Evolutionary conservation across 1,284 basidiomycete species (phyloP).

Genomic region (Trichosporon sp.): DNA sequence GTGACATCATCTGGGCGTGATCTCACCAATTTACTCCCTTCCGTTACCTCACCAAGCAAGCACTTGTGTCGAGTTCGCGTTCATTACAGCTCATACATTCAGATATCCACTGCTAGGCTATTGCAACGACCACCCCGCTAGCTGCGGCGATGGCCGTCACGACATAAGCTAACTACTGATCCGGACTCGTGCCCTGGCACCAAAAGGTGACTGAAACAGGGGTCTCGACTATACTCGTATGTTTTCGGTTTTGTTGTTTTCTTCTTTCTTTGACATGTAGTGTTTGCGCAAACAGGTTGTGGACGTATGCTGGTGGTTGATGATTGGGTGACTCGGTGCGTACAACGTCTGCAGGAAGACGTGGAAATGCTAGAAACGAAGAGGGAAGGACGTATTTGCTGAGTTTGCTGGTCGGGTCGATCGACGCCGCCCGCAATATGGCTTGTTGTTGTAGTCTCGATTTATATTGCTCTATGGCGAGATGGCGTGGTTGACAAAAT

Average conservation of each 20-base stretch:
- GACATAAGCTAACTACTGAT: constrained; percentile 5
- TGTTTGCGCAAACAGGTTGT: constrained; percentile 18
- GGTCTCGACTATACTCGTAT: neutral
- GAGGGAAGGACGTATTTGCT: neutral
- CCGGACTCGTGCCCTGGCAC: neutral
- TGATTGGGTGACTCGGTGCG: constrained; percentile 14
- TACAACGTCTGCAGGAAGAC: constrained; percentile 14
- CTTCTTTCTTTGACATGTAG: constrained; percentile 6
- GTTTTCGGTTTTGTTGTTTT: neutral
- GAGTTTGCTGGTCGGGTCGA: neutral
- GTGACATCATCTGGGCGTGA: neutral
- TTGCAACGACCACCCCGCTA: neutral
- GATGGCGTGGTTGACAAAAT: constrained; percentile 12
- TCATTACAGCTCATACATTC: constrained; percentile 31
- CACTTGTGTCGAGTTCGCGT: neutral
- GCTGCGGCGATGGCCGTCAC: neutral
- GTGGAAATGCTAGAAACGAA: constrained; percentile 15
- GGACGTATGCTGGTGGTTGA: constrained; percentile 17
- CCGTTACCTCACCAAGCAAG: too few species aligned
- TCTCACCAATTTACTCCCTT: neutral
- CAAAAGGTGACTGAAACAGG: neutral
- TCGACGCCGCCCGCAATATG: neutral
- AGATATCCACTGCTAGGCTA: constrained; percentile 30
- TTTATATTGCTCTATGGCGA: constrained; percentile 17
- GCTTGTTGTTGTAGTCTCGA: constrained; percentile 1